phyloP scores from a whole-genome alignment of 2,329 filamentous ascomycete species.

The Verticillium tricorpus region DNA sequence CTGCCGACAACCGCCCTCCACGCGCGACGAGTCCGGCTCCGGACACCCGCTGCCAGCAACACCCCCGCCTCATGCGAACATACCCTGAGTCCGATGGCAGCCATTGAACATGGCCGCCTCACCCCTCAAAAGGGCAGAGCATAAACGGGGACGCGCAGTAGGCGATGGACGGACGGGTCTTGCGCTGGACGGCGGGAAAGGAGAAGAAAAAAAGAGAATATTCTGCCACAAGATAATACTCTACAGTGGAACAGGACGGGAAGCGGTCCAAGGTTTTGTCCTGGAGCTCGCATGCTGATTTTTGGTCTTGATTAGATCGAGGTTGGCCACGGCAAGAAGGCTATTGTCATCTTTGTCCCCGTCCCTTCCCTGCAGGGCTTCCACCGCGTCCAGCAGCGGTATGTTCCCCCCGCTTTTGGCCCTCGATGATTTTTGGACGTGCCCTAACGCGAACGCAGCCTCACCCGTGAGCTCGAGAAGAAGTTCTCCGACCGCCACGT shows the following conservation, averaged over 20 bases:
- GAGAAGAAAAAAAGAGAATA: slow-evolving; percentile 11
- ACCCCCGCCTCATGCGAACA: not conserved
- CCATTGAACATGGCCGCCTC: not conserved
- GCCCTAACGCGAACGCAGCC: slow-evolving; percentile 45
- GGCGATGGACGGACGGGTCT: not conserved
- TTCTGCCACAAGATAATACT: slow-evolving; percentile 8
- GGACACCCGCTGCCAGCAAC: not conserved
- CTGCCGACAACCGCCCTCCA: not conserved
- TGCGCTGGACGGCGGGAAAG: not conserved
- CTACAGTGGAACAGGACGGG: slow-evolving; percentile 62
- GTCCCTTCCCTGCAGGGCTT: slow-evolving; percentile 97
- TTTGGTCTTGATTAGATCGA: slow-evolving; percentile 77
- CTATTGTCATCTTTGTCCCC: slow-evolving; percentile 99
- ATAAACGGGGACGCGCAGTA: not conserved
- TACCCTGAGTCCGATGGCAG: not conserved
- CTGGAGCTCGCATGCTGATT: slow-evolving; percentile 76
- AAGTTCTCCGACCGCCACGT: slow-evolving; percentile 99
- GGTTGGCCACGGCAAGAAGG: slow-evolving; percentile 99
- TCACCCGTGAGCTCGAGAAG: slow-evolving; percentile 99
- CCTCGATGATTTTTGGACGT: not conserved
- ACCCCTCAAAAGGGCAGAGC: not conserved
- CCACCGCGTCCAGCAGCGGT: slow-evolving; percentile 99
- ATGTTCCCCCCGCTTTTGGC: slow-evolving; percentile 38
- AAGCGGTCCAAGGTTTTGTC: slow-evolving; percentile 68
- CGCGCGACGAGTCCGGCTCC: not conserved